Conservation (phyloP, 495 filamentous ascomycete species). For the Cercophora sp. region DNA sequence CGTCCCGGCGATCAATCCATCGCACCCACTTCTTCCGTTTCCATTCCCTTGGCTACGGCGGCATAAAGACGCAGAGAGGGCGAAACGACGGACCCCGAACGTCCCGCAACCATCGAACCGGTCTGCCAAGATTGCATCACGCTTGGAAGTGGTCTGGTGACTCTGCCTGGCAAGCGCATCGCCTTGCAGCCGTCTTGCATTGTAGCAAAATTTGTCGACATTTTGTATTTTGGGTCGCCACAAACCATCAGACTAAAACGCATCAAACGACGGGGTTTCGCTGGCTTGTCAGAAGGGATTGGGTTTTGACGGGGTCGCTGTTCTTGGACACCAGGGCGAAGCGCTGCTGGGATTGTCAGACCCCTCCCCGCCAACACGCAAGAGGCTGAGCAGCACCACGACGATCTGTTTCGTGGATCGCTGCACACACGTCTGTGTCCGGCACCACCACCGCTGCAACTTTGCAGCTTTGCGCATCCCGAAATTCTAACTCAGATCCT, state of each 20-base stretch:
- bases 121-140: constrained; percentile 1
- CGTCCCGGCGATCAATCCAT: too few relatives aligned
- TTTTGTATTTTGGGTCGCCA: not conserved
- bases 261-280: too few relatives aligned
- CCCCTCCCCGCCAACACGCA: not conserved
- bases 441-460: not conserved
- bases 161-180: not conserved
- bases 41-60: not conserved
- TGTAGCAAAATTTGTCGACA: not conserved
- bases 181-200: not conserved
- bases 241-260: too few relatives aligned
- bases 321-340: constrained; percentile 1
- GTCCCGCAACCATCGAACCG: constrained; percentile 1
- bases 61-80: constrained; percentile 17
- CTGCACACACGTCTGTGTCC: constrained; percentile 3
- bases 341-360: constrained; percentile 3
- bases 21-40: not conserved
- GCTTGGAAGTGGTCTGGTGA: not conserved
- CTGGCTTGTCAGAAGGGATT: not conserved
- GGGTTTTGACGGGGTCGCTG: not conserved
- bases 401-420: constrained; percentile 9
- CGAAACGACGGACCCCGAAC: constrained; percentile 4
- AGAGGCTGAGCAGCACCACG: not conserved
- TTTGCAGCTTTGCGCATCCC: not conserved
- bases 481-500: not conserved